Conservation (phyloP, 1,139 yeast genomes). For the Saccharomyces hybrid region DNA sequence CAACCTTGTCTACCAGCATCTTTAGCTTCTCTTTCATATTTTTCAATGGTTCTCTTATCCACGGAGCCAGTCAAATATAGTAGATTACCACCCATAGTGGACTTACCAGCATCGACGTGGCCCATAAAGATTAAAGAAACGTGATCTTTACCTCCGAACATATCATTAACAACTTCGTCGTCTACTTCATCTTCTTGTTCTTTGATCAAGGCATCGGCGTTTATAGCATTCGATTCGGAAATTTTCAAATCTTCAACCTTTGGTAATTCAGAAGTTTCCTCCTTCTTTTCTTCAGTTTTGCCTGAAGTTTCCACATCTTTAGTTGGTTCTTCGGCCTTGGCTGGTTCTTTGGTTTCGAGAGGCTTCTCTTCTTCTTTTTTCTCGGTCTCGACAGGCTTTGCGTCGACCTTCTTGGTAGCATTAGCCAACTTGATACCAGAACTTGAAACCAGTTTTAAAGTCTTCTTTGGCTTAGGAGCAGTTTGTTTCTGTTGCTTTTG, state of each 20-base stretch:
- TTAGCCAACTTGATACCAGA: conserved; percentile 64
- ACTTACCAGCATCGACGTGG: conserved; percentile 98
- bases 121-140: conserved; percentile 97
- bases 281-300: conserved; percentile 10
- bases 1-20: conserved; percentile 99
- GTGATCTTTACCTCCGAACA: conserved; percentile 97
- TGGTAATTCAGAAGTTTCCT: conserved; percentile 16
- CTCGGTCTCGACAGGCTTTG: conserved; percentile 30
- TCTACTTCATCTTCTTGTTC: conserved; percentile 85
- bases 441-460: conserved; percentile 58
- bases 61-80: conserved; percentile 91
- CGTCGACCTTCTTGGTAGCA: conserved; percentile 41
- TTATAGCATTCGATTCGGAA: conserved; percentile 9
- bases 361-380: conserved; percentile 12
- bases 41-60: conserved; percentile 97
- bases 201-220: conserved; percentile 43
- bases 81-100: conserved; percentile 98
- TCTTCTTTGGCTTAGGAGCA: conserved; percentile 47
- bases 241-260: conserved; percentile 20
- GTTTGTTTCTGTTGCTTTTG: conserved; percentile 41
- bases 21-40: conserved; percentile 95
- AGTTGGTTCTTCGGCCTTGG: conserved; percentile 10
- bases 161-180: conserved; percentile 76
- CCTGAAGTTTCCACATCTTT: conserved; percentile 10
- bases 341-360: conserved; percentile 22